Base-by-base conservation (phyloP, 768 basidiomycete species). In the Psilocybe tampanensis region DNA sequence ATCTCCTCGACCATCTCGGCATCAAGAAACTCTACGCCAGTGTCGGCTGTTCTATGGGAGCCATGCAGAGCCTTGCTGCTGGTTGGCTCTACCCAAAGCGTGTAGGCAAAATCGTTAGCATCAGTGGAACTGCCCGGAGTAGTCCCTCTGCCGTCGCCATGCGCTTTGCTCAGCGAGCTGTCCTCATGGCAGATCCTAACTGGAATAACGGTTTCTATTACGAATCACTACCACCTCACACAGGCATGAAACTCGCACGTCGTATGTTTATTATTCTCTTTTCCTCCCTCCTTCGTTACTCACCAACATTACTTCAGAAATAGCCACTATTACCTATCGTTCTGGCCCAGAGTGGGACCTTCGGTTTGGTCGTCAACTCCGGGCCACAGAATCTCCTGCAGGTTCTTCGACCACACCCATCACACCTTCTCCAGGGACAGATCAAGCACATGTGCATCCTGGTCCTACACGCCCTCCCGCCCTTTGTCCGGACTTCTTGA, bases 181-280 rank as follows among this genome's bases (percentile, higher is more conserved):
- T 99, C 17, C 84, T 99, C 52, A 99, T 99, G 97, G 92, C 96
- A 1, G 97, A 99, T 73, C 96, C 96, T 0, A 98, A 98, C 61
- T 99, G 97, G 97, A 99, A 98, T 59, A 88, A 94, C 33, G 97
- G 97, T 3, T 98, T 96, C 72, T 99, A 99, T 70, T 99, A 99
- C 69, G 93, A 96, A 57, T 80, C 82, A 8, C 70, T 95, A n/a
- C 97, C 97, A 1, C 97, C 97, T 0, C 97, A 99, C 69, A 92
- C 88, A 1, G 97, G 97, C 24, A 98, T 99, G 95, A 99, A 99
- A 70, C 84, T 99, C 18, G 97, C 97, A 23, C 84, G 97, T 62
- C 97, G 95, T 97, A 66, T 50, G 74, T 65, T 29, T 52, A 5
- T 26, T 29, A 5, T 29, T 29, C 13, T 19, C 47, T 18, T 21